Evolutionary conservation across 805 yeast genomes (phyloP).

Genomic region (Candida maesae): DNA sequence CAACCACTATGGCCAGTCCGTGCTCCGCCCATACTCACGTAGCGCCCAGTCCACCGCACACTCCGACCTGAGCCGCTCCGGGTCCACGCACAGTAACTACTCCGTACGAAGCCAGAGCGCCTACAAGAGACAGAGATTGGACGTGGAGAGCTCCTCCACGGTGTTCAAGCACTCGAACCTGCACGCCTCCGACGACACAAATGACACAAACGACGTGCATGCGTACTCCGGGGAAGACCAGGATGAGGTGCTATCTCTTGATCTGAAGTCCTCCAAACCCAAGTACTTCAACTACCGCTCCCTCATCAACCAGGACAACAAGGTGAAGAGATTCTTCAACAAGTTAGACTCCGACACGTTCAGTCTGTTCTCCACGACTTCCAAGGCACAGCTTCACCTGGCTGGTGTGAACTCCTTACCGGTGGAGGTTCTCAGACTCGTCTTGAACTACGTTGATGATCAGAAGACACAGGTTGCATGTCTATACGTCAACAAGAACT

Average conservation of each 20-base stretch:
- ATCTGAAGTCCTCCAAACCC: no score
- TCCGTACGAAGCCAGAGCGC: not conserved
- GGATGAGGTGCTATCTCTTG: no score
- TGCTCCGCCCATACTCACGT: conserved; percentile 15
- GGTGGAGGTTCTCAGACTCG: conserved; percentile 28
- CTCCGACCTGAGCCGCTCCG: conserved; percentile 1
- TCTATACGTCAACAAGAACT: conserved; percentile 47
- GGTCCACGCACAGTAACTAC: conserved; percentile 4
- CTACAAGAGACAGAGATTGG: not conserved
- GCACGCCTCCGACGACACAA: no score
- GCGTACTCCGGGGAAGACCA: conserved; percentile 1
- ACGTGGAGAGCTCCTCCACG: not conserved
- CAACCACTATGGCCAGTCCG: conserved; percentile 36
- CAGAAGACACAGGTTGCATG: conserved; percentile 40
- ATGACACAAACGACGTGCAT: not conserved
- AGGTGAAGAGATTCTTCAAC: conserved; percentile 25
- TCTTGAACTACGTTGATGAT: conserved; percentile 30
- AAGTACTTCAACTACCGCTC: conserved; percentile 19
- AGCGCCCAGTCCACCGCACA: not conserved
- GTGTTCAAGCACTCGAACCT: not conserved
- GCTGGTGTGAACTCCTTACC: conserved; percentile 31
- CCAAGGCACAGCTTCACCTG: conserved; percentile 7
- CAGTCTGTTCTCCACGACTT: conserved; percentile 28
- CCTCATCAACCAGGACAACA: conserved; percentile 18
- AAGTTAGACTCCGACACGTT: conserved; percentile 31